Percentiles rank a stretch among this genome's conserved stretches.
These are phyloP conservation scores for Russula sp. DNA, from an alignment of 768 basidiomycete species.

Conservation along the genomic window DNA sequence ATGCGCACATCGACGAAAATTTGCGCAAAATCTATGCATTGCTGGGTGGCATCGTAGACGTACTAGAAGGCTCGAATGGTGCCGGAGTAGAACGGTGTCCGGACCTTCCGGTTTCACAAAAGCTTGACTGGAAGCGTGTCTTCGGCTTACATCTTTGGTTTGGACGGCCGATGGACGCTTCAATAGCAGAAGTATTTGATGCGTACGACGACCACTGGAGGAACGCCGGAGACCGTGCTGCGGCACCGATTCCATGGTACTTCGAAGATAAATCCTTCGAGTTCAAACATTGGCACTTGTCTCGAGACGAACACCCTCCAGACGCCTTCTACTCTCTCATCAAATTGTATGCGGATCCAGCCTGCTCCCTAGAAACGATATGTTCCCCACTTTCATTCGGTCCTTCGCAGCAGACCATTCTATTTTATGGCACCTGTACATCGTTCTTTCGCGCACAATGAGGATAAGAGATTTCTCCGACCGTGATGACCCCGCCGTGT, in stretches of 20 bases:
- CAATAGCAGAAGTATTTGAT: conserved; percentile 66
- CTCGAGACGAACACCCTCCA: conserved; percentile 42
- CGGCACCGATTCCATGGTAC: conserved; percentile 62
- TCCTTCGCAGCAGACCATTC: conserved; percentile 73
- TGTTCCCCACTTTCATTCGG: conserved; percentile 74
- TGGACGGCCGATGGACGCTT: conserved; percentile 63
- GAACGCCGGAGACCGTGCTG: conserved; percentile 42
- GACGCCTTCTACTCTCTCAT: conserved; percentile 85
- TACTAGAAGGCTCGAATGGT: conserved; percentile 53
- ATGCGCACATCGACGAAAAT: conserved; percentile 60
- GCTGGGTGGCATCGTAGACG: conserved; percentile 69
- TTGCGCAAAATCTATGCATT: conserved; percentile 81
- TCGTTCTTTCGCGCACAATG: conserved; percentile 80
- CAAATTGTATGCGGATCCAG: conserved; percentile 69
- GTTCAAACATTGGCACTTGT: conserved; percentile 43
- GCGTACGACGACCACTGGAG: conserved; percentile 52
- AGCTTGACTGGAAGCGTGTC: conserved; percentile 90
- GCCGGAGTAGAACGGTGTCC: conserved; percentile 51
- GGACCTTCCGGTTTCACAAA: conserved; percentile 62
- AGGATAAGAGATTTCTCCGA: conserved; percentile 86
- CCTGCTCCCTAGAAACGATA: conserved; percentile 63
- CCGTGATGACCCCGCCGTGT: conserved; percentile 50
- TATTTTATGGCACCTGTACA: conserved; percentile 90
- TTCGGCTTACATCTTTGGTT: conserved; percentile 94
- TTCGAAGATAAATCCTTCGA: conserved; percentile 36